phyloP scores from a whole-genome alignment of 1,284 basidiomycete species.

The Rhodotorula sp. region DNA sequence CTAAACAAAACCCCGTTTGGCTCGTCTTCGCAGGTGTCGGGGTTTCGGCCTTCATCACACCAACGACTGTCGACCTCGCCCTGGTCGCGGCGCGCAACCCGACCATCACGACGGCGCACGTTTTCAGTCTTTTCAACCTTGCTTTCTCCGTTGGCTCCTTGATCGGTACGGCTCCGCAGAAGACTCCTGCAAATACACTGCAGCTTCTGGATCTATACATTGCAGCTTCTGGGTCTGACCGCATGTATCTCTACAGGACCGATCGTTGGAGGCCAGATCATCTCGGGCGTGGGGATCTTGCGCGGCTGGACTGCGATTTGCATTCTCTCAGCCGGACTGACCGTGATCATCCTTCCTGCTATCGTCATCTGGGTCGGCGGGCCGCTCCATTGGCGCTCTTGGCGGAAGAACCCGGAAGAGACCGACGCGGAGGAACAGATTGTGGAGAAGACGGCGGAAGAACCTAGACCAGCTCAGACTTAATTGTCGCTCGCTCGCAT shows the following conservation, averaged over 20 bases:
- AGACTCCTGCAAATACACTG: not conserved
- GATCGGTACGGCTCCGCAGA: constrained; percentile 14
- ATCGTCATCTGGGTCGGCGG: not conserved
- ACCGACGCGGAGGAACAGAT: not conserved
- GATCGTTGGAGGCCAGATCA: constrained; percentile 41
- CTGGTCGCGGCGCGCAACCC: constrained; percentile 15
- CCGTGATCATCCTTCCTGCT: constrained; percentile 5
- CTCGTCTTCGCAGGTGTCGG: constrained; percentile 15
- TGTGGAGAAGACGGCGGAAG: not conserved
- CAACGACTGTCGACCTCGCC: constrained; percentile 35
- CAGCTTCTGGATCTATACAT: not conserved
- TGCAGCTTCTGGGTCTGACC: too few species aligned
- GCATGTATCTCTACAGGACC: constrained; percentile 9
- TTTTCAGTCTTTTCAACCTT: constrained; percentile 39
- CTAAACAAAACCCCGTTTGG: not conserved
- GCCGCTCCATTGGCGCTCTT: not conserved
- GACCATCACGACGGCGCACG: constrained; percentile 15
- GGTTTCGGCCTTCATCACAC: constrained; percentile 31
- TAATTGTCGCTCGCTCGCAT: too few species aligned
- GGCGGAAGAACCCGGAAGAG: not conserved
- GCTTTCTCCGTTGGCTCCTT: constrained; percentile 40
- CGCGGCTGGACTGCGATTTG: constrained; percentile 29
- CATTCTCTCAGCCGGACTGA: constrained; percentile 5
- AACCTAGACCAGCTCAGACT: too few species aligned
- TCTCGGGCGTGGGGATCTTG: constrained; percentile 18